Evolutionary conservation across 1,139 yeast genomes (phyloP).

Genomic region (Candida glucosophila): DNA sequence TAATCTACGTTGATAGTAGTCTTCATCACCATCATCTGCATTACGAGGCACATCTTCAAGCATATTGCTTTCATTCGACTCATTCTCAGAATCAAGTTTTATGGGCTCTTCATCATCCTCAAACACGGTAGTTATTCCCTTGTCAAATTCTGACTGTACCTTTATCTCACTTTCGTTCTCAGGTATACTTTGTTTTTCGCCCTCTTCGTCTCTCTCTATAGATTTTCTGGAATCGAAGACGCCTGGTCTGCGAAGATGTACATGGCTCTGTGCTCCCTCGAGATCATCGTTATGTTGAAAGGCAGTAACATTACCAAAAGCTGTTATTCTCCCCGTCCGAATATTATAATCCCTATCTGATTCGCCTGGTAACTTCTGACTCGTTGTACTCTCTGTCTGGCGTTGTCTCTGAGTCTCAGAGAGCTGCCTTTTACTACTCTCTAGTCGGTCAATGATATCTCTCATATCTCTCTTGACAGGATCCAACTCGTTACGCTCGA

Average conservation of each 20-base stretch:
- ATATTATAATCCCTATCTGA: conserved; percentile 71
- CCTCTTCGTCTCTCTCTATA: conserved; percentile 7
- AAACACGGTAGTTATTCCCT: background rate
- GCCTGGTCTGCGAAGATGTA: conserved; percentile 30
- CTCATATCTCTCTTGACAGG: conserved; percentile 50
- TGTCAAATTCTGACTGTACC: conserved; percentile 1
- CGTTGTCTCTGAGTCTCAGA: conserved; percentile 10
- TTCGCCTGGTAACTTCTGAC: conserved; percentile 50
- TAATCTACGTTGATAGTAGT: conserved; percentile 49
- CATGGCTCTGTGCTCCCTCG: conserved; percentile 26
- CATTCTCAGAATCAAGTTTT: conserved; percentile 6
- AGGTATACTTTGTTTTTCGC: background rate
- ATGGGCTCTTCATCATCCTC: conserved; percentile 1
- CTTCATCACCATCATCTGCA: conserved; percentile 76
- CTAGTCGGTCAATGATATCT: conserved; percentile 56
- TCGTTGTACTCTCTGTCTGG: conserved; percentile 3
- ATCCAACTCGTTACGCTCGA: conserved; percentile 43
- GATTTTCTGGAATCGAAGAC: conserved; percentile 9
- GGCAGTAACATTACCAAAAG: conserved; percentile 60
- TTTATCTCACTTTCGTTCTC: conserved; percentile 1
- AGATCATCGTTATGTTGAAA: conserved; percentile 6
- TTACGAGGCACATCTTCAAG: conserved; percentile 18
- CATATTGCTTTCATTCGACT: conserved; percentile 13
- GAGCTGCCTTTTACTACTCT: conserved; percentile 16
- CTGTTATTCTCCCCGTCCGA: conserved; percentile 89